Conservation (phyloP, 2,329 filamentous ascomycete genomes). For the Bimuria novae-zelandiae region DNA sequence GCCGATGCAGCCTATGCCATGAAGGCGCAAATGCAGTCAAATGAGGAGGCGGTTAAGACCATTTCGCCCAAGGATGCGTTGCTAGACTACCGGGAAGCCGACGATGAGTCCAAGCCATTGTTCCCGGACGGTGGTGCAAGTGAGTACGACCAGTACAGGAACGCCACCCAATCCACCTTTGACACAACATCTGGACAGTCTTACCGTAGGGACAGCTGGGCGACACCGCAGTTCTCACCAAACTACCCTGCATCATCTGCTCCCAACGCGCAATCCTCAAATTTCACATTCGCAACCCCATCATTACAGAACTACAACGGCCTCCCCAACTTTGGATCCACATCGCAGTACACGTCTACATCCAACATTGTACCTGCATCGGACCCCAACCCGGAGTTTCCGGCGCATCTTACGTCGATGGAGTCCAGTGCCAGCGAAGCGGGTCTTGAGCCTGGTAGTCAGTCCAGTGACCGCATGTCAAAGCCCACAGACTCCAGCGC, state of each 20-base stretch:
- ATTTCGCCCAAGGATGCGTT: constrained; percentile 94
- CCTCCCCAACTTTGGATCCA: constrained; percentile 34
- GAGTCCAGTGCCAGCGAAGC: constrained; percentile 64
- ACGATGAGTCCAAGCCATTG: constrained; percentile 71
- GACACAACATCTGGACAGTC: constrained; percentile 42
- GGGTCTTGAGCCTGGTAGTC: constrained; percentile 49
- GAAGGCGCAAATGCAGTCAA: constrained; percentile 45
- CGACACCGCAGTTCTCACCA: constrained; percentile 40
- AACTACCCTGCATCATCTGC: constrained; percentile 39
- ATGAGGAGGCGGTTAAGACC: constrained; percentile 64
- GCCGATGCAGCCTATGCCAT: constrained; percentile 58
- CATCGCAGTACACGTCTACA: constrained; percentile 43
- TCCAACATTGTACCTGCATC: constrained; percentile 36
- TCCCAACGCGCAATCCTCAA: constrained; percentile 38
- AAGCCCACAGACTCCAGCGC: constrained; percentile 69
- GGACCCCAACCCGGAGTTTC: constrained; percentile 61
- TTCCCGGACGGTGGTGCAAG: constrained; percentile 67
- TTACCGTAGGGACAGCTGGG: constrained; percentile 42
- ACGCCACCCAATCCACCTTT: constrained; percentile 42
- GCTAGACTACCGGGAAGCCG: constrained; percentile 78
- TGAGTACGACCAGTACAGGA: constrained; percentile 52
- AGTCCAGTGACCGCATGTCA: constrained; percentile 44
- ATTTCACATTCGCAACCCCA: constrained; percentile 55
- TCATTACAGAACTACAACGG: constrained; percentile 41
- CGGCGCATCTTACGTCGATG: constrained; percentile 63